Evolutionary conservation across 2,329 filamentous ascomycete species (phyloP).

Genomic region (Trichoderma sp.): DNA sequence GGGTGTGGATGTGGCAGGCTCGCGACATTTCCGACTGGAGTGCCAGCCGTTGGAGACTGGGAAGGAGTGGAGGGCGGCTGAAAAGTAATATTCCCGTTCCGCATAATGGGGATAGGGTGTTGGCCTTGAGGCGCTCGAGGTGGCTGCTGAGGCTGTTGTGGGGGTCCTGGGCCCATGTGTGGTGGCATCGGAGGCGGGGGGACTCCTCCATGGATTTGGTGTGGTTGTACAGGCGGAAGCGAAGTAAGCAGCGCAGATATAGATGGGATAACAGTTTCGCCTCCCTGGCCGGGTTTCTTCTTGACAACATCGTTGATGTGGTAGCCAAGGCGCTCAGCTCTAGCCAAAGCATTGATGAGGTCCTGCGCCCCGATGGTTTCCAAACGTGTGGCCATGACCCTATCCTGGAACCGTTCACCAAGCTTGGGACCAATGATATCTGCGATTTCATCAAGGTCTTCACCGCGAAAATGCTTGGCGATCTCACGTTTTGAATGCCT

Average conservation of each 20-base stretch:
- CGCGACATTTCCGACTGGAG: background rate
- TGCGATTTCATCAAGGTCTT: constrained; percentile 49
- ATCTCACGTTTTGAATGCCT: constrained; percentile 44
- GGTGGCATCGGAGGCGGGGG: constrained; percentile 4
- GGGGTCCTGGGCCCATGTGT: background rate
- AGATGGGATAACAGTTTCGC: constrained; percentile 43
- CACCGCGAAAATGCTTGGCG: constrained; percentile 40
- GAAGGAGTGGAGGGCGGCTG: background rate
- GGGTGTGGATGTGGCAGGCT: background rate
- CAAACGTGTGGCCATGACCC: constrained; percentile 52
- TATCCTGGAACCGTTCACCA: constrained; percentile 54
- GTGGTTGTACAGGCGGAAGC: constrained; percentile 12
- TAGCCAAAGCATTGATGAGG: constrained; percentile 58
- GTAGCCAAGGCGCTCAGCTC: constrained; percentile 59
- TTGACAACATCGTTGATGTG: constrained; percentile 52
- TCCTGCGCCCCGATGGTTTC: constrained; percentile 55
- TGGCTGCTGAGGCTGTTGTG: background rate
- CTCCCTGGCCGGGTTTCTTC: constrained; percentile 27
- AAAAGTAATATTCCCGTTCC: background rate
- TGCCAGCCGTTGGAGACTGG: background rate
- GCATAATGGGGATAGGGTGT: background rate
- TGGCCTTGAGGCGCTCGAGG: background rate
- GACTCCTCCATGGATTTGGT: background rate
- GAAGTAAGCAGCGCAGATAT: constrained; percentile 19
- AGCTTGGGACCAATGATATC: constrained; percentile 48